Evolutionary conservation across 1,284 basidiomycete species (phyloP).

Genomic region (Inonotus hispidus): DNA sequence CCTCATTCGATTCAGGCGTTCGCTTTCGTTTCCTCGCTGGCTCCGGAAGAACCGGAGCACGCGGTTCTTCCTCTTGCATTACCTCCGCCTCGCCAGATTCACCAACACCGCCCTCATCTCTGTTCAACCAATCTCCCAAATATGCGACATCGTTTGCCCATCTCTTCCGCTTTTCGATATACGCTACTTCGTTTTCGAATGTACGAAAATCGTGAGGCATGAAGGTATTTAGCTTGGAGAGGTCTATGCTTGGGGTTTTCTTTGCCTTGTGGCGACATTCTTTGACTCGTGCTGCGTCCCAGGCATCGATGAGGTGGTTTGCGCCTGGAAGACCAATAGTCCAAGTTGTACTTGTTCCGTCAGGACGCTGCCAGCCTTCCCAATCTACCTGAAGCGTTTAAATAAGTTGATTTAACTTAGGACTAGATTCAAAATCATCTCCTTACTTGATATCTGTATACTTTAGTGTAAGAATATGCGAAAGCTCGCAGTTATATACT

Average conservation of each 20-base stretch:
- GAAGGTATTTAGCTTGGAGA: background rate
- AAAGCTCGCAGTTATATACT: too few species aligned
- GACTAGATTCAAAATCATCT: too few species aligned
- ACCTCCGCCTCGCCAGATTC: background rate
- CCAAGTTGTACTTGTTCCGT: conserved; percentile 16
- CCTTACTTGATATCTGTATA: conserved; percentile 1
- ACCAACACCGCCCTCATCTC: background rate
- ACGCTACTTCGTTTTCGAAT: conserved; percentile 11
- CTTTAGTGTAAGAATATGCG: background rate
- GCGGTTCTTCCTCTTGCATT: background rate
- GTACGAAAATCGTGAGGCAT: conserved; percentile 13
- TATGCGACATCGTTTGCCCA: background rate
- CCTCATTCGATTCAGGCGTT: background rate
- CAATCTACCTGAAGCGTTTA: conserved; percentile 6
- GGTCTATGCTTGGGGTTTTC: background rate
- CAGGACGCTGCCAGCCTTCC: conserved; percentile 12
- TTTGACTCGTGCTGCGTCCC: background rate
- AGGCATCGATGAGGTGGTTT: background rate
- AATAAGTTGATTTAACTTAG: background rate
- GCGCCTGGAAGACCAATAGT: background rate
- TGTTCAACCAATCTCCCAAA: conserved; percentile 1
- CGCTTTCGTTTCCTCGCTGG: conserved; percentile 1
- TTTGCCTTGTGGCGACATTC: conserved; percentile 1
- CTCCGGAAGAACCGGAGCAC: background rate
- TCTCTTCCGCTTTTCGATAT: background rate